Conservation (phyloP, 768 basidiomycete species). For the Tephrocybe sp. region DNA sequence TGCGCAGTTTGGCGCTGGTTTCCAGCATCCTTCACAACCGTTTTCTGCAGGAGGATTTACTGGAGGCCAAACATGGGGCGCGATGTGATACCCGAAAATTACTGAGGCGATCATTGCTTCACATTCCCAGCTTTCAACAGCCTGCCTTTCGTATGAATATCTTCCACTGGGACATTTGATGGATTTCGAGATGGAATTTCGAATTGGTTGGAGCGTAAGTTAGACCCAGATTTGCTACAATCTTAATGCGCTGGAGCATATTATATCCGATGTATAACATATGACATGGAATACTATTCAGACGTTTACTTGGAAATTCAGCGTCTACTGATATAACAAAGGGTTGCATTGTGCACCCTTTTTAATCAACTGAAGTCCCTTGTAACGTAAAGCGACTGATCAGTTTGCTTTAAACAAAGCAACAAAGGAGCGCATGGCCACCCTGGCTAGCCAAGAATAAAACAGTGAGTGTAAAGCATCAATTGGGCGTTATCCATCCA, state of each 20-base stretch:
- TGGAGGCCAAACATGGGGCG: constrained; percentile 34
- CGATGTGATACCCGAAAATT: constrained; percentile 22
- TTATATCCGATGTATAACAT: neutral
- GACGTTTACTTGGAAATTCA: too few relatives aligned
- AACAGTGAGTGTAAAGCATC: neutral
- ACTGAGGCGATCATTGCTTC: neutral
- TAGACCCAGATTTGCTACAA: neutral
- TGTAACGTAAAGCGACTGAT: neutral
- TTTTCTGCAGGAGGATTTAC: constrained; percentile 12
- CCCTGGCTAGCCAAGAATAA: neutral
- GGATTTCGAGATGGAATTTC: neutral
- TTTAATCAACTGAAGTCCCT: neutral
- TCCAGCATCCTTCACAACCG: constrained; percentile 16
- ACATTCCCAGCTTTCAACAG: neutral
- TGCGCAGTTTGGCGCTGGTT: constrained; percentile 19
- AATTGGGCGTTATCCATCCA: neutral
- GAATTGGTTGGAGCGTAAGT: neutral
- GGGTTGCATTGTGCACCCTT: neutral
- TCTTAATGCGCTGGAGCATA: neutral
- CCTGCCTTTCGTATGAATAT: neutral
- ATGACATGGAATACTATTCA: neutral
- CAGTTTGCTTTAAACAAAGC: too few relatives aligned
- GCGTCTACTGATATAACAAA: too few relatives aligned
- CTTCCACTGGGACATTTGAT: neutral
- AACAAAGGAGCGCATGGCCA: neutral